Base-by-base conservation (phyloP, 768 basidiomycete species). In the Boletus subparvulus region DNA sequence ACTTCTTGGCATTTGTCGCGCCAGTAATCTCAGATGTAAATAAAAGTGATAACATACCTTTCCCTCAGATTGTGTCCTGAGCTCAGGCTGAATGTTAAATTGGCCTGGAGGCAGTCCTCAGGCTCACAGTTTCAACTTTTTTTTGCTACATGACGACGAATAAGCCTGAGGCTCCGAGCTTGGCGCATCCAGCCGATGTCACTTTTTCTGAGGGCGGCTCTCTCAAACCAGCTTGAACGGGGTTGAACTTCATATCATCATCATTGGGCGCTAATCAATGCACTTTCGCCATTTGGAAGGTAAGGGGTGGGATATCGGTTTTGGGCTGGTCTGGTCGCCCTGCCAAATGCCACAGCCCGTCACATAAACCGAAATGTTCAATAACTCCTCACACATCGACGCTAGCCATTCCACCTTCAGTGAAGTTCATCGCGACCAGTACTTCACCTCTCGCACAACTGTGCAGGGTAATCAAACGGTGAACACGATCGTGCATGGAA, bases 331-430 rank as follows among this genome's bases (percentile, higher is more conserved):
- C 7, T 7, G 28, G 11, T 12, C 3, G n/a, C 6, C 19, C 19
- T 33, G 40, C 5, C 28, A 30, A 19, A 12, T 7, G 40, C 21
- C 21, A 21, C 40, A 6, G 4, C 24, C 24, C 17, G 19, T 35
- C 24, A 24, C 26, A n/a, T 30, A 47, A 39, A 45, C 26, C 30
- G 7, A 16, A 5, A 63, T 63, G 62, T 63, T 63, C 56, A 61
- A 61, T 42, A 61, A 63, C 43, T 56, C 62, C 4, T 52, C 57
- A 4, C 32, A 62, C 32, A 36, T 64, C 43, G 57, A 62, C 12
- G 57, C 61, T 5, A 62, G 56, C 21, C 60, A 54, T 42, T 64
- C 61, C n/a, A 63, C 58, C 2, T 63, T 64, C 40, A 63, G 50
- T 12, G 62, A 64, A 28, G 59, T 64, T 28, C 57, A 61, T 36